Evolutionary conservation across 345 rosid genomes (phyloP).

Genomic region (Corymbia maculata): DNA sequence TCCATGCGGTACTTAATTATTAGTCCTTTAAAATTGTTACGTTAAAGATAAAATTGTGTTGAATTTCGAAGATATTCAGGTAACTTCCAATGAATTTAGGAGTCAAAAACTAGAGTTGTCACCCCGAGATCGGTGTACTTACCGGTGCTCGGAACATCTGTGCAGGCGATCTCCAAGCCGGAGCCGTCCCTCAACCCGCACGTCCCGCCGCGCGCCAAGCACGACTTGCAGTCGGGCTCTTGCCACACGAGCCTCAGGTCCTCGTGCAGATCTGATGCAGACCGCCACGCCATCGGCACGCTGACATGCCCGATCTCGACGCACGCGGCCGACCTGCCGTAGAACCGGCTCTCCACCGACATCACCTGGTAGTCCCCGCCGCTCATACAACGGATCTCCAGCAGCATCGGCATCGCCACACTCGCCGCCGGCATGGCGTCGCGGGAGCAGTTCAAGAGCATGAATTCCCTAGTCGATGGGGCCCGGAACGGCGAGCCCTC

Average conservation of each 20-base stretch:
- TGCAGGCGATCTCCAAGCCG: slow-evolving; percentile 12
- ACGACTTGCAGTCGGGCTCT: slow-evolving; percentile 23
- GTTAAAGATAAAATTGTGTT: background rate
- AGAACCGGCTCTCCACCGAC: background rate
- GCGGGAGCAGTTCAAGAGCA: slow-evolving; percentile 29
- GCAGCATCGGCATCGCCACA: background rate
- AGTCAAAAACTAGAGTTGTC: background rate
- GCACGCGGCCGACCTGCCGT: background rate
- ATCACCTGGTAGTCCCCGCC: slow-evolving; percentile 8
- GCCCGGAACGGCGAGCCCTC: slow-evolving; percentile 12
- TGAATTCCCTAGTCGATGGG: background rate
- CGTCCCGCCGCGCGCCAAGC: slow-evolving; percentile 15
- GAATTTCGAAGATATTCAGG: background rate
- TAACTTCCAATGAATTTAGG: background rate
- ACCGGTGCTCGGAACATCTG: background rate
- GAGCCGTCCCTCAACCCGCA: slow-evolving; percentile 15
- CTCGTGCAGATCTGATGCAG: background rate
- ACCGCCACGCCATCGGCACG: slow-evolving; percentile 12
- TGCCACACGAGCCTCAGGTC: slow-evolving; percentile 20
- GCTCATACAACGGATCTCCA: background rate
- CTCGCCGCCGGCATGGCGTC: background rate
- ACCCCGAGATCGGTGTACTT: background rate
- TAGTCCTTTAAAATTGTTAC: background rate
- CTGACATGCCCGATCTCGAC: background rate
- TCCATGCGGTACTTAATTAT: background rate